Percentiles rank a stretch among this genome's conserved stretches.
Evolutionary conservation across 305 asterid species (phyloP).

Genomic region (Ilex paraguariensis): DNA sequence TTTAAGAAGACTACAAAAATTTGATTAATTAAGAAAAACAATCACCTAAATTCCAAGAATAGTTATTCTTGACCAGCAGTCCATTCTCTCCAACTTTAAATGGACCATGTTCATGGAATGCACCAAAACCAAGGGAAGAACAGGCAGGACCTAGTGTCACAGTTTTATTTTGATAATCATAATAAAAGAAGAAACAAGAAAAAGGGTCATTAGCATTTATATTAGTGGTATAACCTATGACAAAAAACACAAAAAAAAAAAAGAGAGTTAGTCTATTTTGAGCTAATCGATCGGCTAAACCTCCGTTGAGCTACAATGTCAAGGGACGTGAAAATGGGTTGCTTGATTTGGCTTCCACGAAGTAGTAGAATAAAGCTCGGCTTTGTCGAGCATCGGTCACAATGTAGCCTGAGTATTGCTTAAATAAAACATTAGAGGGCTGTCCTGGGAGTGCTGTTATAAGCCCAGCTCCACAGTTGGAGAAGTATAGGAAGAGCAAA

Average conservation of each 20-base stretch:
- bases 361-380: slow-evolving; percentile 58
- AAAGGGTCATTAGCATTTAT: not conserved
- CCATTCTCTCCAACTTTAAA: slow-evolving; percentile 13
- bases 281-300: slow-evolving; percentile 3
- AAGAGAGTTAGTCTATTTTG: too few relatives aligned
- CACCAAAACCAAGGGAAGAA: too few relatives aligned
- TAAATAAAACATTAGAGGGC: slow-evolving; percentile 28
- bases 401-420: slow-evolving; percentile 57
- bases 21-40: not conserved
- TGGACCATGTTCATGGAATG: not conserved
- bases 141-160: too few relatives aligned
- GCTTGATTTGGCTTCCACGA: slow-evolving; percentile 53
- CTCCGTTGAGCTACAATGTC: slow-evolving; percentile 71
- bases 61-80: slow-evolving; percentile 11
- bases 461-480: slow-evolving; percentile 8
- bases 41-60: slow-evolving; percentile 23
- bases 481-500: not conserved
- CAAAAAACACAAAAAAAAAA: too few relatives aligned
- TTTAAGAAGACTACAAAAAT: not conserved
- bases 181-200: not conserved
- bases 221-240: slow-evolving; percentile 3
- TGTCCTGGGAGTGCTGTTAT: slow-evolving; percentile 27
- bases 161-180: not conserved
- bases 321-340: slow-evolving; percentile 49
- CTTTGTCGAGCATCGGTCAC: slow-evolving; percentile 36